These are phyloP conservation scores for Saturnispora besseyi DNA, from an alignment of 805 yeast species.

Conservation along the genomic window DNA sequence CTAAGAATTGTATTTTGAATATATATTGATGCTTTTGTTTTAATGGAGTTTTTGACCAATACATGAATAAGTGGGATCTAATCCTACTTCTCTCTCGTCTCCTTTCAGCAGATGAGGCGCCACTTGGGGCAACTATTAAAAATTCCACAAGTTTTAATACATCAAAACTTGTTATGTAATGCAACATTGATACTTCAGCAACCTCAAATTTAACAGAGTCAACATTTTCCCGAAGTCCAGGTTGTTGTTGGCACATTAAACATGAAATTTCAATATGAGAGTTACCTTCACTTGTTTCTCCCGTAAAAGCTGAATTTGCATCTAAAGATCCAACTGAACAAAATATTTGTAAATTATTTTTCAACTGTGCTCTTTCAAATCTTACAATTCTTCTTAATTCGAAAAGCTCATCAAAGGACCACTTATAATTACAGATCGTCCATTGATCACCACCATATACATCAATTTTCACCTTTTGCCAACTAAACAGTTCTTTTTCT, in stretches of 20 bases:
- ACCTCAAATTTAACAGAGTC: constrained; percentile 7
- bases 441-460: not conserved
- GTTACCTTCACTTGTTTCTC: not conserved
- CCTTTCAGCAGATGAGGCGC: constrained; percentile 38
- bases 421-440: not conserved
- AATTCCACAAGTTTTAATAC: constrained; percentile 58
- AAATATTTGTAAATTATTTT: not conserved
- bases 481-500: not conserved
- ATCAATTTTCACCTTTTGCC: not conserved
- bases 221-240: constrained; percentile 16
- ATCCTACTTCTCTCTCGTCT: constrained; percentile 60
- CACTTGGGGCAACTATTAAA: constrained; percentile 41
- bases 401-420: constrained; percentile 1
- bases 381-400: constrained; percentile 1
- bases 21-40: constrained; percentile 10
- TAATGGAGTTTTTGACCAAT: constrained; percentile 36
- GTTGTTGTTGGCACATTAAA: constrained; percentile 34
- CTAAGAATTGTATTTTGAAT: constrained; percentile 13
- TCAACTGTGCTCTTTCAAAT: not conserved
- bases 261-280: constrained; percentile 46
- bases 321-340: not conserved
- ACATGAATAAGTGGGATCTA: constrained; percentile 56
- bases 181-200: constrained; percentile 21
- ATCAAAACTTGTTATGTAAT: constrained; percentile 58
- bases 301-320: not conserved